Percentiles rank a stretch among this genome's conserved stretches.
Evolutionary conservation across 2,329 filamentous ascomycete species (phyloP).

Genomic region (Exophiala xenobiotica): DNA sequence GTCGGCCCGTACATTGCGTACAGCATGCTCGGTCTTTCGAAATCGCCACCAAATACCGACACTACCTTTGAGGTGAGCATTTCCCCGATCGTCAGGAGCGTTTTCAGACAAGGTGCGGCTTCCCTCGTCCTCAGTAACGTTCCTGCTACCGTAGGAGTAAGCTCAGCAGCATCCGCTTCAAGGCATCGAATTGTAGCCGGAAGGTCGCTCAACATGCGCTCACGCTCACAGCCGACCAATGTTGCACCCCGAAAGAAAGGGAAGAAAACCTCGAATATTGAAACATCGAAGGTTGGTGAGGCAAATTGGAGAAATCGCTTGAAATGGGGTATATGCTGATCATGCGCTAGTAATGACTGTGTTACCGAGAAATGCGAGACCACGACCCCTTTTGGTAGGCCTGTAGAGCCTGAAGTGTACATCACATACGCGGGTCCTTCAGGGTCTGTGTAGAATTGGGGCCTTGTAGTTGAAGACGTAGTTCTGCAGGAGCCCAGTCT

Average conservation of each 20-base stretch:
- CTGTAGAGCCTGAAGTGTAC: constrained; percentile 91
- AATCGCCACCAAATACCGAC: constrained; percentile 69
- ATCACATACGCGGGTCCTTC: constrained; percentile 71
- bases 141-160: constrained; percentile 83
- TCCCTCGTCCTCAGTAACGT: constrained; percentile 69
- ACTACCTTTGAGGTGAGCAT: constrained; percentile 81
- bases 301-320: constrained; percentile 86
- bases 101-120: constrained; percentile 65
- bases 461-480: constrained; percentile 4
- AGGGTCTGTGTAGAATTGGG: constrained; percentile 40
- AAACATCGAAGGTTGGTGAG: constrained; percentile 89
- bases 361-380: constrained; percentile 77
- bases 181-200: constrained; percentile 64
- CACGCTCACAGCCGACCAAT: constrained; percentile 68
- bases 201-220: constrained; percentile 72
- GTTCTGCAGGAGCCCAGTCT: not conserved
- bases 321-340: constrained; percentile 73
- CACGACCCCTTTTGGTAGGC: constrained; percentile 81
- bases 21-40: constrained; percentile 60
- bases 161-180: constrained; percentile 76
- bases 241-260: constrained; percentile 72
- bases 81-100: constrained; percentile 85
- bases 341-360: constrained; percentile 79
- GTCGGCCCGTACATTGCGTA: constrained; percentile 96
- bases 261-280: constrained; percentile 93